phyloP scores from a whole-genome alignment of 495 filamentous ascomycete species.

The Umbilicaria muhlenbergii region DNA sequence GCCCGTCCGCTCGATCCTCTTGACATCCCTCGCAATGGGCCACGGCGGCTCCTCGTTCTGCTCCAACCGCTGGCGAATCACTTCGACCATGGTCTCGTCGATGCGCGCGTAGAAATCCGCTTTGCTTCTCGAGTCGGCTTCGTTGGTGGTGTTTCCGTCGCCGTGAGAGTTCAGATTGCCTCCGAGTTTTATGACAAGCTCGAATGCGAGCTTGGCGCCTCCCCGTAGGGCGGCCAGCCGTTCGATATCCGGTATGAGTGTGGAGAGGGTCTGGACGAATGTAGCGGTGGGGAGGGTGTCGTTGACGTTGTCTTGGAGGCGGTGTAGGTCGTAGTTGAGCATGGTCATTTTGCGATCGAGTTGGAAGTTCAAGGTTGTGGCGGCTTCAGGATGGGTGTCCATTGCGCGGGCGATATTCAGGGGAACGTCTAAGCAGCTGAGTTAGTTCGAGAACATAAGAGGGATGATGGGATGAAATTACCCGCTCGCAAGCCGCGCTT shows the following conservation, averaged over 20 bases:
- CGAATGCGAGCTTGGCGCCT: conserved; percentile 29
- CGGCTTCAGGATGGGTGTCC: conserved; percentile 25
- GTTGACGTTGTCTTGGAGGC: conserved; percentile 35
- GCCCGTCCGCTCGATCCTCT: conserved; percentile 34
- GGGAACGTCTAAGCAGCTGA: conserved; percentile 26
- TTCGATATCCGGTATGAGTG: conserved; percentile 29
- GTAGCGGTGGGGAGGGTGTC: conserved; percentile 29
- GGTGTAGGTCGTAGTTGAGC: conserved; percentile 37
- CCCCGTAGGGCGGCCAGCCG: conserved; percentile 25
- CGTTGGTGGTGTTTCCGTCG: conserved; percentile 24
- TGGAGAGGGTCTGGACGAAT: conserved; percentile 12
- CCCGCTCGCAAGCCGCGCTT: conserved; percentile 33
- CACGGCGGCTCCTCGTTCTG: conserved; percentile 24
- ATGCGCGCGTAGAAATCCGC: conserved; percentile 26
- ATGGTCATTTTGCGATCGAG: conserved; percentile 39
- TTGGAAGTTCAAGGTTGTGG: conserved; percentile 31
- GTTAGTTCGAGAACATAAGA: neutral
- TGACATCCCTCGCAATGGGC: conserved; percentile 28
- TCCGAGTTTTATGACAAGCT: conserved; percentile 34
- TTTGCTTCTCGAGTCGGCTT: conserved; percentile 23
- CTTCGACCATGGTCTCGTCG: conserved; percentile 29
- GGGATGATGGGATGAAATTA: conserved; percentile 10
- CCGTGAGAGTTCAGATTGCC: conserved; percentile 36
- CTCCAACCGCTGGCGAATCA: conserved; percentile 24
- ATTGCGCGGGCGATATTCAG: conserved; percentile 29